Evolutionary conservation across 345 rosid genomes (phyloP), one percentile per base, ranked within the genome.

Genomic region (Zanthoxylum bungeanum): DNA sequence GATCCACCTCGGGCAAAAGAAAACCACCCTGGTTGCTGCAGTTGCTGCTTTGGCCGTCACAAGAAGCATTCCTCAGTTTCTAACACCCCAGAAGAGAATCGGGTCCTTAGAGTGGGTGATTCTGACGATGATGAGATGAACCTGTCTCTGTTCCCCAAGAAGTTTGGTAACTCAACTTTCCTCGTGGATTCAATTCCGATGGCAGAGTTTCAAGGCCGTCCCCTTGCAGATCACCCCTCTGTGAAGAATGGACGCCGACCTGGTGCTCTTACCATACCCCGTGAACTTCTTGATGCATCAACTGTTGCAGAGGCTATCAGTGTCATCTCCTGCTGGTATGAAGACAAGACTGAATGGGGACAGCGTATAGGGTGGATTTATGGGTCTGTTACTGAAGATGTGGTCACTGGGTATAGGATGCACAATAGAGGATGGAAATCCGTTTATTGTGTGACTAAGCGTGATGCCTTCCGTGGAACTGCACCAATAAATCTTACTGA

Each of bases 311-410:
- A 94, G 86, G 98, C 98, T 40, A 92, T 94, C 57, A 92, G 93
- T 67, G 98, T 94, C 59, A 92, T 94, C 74, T 94, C 98, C 33
- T 94, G 98, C 81, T 94, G 98, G 98, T 94, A 94, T 34, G 98
- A 94, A 79, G 98, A 94, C 72, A 94, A 94, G 83, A 94, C 98
- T 2, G 98, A 92, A 80, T 94, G 98, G 98, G 98, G 98, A n/a
- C 77, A 82, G 0, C 91, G 98, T n/a, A 83, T 90, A 11, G 98
- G 98, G 12, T 94, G 98, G 98, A 94, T 94, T 77, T 94, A 94
- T 60, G 98, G 98, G 50, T 94, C 98, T n/a, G 97, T 94, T 30
- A 94, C 98, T 0, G 98, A 94, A 82, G 98, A 94, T 70, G 98
- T 94, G 40, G 98, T 94, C 79, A 94, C 98, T 1, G 98, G 98